Percentiles rank a stretch among this genome's conserved stretches.
Evolutionary conservation across 257 asterid genomes (phyloP).

Genomic region (Striga asiatica): DNA sequence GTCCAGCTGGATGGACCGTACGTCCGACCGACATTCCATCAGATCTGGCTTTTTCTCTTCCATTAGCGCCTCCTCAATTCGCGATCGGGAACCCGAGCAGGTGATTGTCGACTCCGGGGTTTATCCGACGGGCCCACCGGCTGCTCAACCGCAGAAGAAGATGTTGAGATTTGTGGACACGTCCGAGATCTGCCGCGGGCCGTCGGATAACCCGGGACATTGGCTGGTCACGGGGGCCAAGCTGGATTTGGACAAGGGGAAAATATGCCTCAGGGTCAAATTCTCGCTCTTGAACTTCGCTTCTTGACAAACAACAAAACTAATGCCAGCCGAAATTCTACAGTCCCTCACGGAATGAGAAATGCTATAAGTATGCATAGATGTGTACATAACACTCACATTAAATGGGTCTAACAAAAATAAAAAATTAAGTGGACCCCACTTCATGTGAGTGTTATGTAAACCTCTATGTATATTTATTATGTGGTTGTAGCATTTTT

Average conservation of each 20-base stretch:
- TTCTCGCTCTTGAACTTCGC: constrained; percentile 54
- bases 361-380: no score
- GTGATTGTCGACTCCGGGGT: constrained; percentile 67
- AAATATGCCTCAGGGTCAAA: constrained; percentile 60
- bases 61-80: constrained; percentile 34
- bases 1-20: constrained; percentile 57
- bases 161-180: constrained; percentile 61
- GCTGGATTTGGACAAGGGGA: constrained; percentile 66
- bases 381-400: no score
- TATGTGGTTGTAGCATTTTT: no score
- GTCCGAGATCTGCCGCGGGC: constrained; percentile 58
- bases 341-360: no score
- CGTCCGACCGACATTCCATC: constrained; percentile 24
- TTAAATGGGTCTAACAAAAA: no score
- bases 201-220: constrained; percentile 80
- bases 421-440: no score
- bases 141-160: constrained; percentile 36
- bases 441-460: no score
- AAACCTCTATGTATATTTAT: no score
- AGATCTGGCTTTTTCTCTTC: constrained; percentile 54
- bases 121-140: constrained; percentile 73
- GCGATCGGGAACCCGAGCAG: constrained; percentile 15
- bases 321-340: no score
- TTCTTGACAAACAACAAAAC: no score
- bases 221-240: constrained; percentile 90